Evolutionary conservation across 2,329 filamentous ascomycete species (phyloP).

Genomic region (Blastomyces emzantsi): DNA sequence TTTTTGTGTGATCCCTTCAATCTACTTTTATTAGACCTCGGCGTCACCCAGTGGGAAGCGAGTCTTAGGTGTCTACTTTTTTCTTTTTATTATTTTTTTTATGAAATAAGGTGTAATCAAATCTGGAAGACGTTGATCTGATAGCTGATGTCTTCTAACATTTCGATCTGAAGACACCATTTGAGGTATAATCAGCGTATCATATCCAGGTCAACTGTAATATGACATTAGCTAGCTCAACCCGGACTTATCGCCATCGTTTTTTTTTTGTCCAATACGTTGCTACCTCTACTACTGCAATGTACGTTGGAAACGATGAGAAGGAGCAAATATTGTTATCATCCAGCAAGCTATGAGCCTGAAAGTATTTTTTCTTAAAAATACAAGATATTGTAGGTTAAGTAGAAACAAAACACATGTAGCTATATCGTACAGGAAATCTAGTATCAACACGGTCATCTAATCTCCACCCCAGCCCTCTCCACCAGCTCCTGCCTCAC

Average conservation of each 20-base stretch:
- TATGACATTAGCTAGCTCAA: no score
- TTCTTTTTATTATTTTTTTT: neutral
- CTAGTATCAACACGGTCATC: slow-evolving; percentile 36
- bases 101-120: neutral
- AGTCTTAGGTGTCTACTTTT: neutral
- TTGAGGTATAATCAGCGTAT: no score
- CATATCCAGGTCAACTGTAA: no score
- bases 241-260: no score
- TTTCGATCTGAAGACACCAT: no score
- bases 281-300: neutral
- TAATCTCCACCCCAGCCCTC: slow-evolving; percentile 68
- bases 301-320: neutral
- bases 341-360: neutral
- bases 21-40: neutral
- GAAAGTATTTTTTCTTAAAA: neutral
- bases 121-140: neutral
- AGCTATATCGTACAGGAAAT: neutral
- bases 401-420: neutral
- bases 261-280: neutral
- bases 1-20: neutral
- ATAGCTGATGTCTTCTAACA: no score
- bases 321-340: neutral
- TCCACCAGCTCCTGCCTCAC: slow-evolving; percentile 58
- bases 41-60: neutral
- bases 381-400: neutral